Evolutionary conservation across 73 alveolate genomes (phyloP).

Genomic region (Tetrahymena borealis): DNA sequence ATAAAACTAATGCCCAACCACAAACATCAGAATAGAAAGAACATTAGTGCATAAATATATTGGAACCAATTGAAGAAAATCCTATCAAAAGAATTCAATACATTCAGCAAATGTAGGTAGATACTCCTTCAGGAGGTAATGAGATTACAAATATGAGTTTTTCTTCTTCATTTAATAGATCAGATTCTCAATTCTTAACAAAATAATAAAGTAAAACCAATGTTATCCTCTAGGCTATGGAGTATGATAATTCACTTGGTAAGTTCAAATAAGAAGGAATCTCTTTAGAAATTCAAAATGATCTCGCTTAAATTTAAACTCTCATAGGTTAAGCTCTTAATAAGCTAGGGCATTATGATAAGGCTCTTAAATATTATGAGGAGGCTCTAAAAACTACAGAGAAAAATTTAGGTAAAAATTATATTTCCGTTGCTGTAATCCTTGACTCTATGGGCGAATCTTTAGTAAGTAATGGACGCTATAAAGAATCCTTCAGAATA

Average conservation of each 20-base stretch:
- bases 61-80: too few relatives aligned
- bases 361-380: not conserved
- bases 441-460: not conserved
- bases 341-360: not conserved
- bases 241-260: not conserved
- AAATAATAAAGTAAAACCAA: too few relatives aligned
- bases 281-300: not conserved
- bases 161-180: too few relatives aligned
- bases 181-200: too few relatives aligned
- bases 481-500: not conserved
- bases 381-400: not conserved
- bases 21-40: not conserved
- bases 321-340: not conserved
- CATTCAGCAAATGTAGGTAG: too few relatives aligned
- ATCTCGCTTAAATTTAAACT: not conserved
- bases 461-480: not conserved
- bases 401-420: not conserved
- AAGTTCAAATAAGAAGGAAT: not conserved
- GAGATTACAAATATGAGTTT: too few relatives aligned
- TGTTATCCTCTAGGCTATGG: not conserved
- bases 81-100: too few relatives aligned
- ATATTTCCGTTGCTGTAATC: not conserved
- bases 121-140: too few relatives aligned
- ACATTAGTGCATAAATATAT: not conserved
- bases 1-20: too few relatives aligned